Percentiles rank a stretch among this genome's conserved stretches.
phyloP scores from a whole-genome alignment of 495 filamentous ascomycete species.

The Xylaria bambusicola region DNA sequence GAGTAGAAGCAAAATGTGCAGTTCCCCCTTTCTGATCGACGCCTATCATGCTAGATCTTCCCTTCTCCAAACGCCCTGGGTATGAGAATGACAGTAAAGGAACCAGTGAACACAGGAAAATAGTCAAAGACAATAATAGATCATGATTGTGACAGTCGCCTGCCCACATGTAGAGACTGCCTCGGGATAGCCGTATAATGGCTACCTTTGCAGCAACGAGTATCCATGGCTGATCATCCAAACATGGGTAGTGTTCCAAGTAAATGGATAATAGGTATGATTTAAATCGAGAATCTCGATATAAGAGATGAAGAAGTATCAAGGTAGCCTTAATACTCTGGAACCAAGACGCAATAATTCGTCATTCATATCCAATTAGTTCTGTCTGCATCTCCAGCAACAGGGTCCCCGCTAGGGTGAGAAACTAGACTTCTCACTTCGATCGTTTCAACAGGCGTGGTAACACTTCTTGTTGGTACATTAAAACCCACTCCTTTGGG shows the following conservation, averaged over 20 bases:
- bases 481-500: constrained; percentile 48
- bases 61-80: constrained; percentile 22
- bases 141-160: constrained; percentile 5
- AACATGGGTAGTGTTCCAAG: too few species aligned
- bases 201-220: neutral
- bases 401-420: constrained; percentile 24
- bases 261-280: too few species aligned
- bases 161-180: neutral
- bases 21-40: constrained; percentile 31
- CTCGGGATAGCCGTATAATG: neutral
- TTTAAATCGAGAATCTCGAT: too few species aligned
- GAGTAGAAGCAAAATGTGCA: constrained; percentile 20
- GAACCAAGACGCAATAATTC: neutral
- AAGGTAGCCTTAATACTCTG: neutral
- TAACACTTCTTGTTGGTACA: constrained; percentile 27
- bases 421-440: constrained; percentile 2
- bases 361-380: constrained; percentile 30
- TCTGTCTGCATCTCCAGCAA: constrained; percentile 16
- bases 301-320: neutral
- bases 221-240: neutral
- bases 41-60: constrained; percentile 32
- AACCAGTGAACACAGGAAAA: neutral
- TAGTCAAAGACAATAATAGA: neutral
- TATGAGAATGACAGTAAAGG: constrained; percentile 24
- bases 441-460: constrained; percentile 24